These are phyloP conservation scores for Colletotrichum shisoi DNA, from an alignment of 2,329 filamentous ascomycete genomes.

Conservation along the genomic window DNA sequence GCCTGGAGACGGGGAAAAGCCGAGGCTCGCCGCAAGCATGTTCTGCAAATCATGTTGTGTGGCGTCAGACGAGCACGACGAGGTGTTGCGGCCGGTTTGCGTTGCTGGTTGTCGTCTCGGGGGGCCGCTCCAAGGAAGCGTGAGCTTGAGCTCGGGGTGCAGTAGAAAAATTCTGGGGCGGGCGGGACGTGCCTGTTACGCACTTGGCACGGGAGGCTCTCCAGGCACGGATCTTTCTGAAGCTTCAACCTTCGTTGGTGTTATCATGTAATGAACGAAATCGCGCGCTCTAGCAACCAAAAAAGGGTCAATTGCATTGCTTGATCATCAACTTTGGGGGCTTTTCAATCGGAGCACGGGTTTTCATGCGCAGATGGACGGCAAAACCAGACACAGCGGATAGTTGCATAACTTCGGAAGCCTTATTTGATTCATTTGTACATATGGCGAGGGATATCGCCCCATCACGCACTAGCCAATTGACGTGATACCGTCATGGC, in stretches of 20 bases:
- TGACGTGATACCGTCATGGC: slow-evolving; percentile 26
- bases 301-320: not conserved
- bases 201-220: slow-evolving; percentile 22
- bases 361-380: not conserved
- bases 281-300: not conserved
- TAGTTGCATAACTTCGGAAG: slow-evolving; percentile 35
- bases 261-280: too few species aligned
- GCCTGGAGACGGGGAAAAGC: slow-evolving; percentile 45
- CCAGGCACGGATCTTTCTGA: not conserved
- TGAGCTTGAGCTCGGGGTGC: slow-evolving; percentile 29
- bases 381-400: not conserved
- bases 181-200: slow-evolving; percentile 36
- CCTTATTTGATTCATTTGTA: slow-evolving; percentile 39
- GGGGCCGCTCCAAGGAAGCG: slow-evolving; percentile 16
- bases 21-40: slow-evolving; percentile 60
- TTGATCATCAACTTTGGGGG: too few species aligned
- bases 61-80: not conserved
- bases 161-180: slow-evolving; percentile 41
- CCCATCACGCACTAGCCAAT: slow-evolving; percentile 34
- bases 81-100: slow-evolving; percentile 2
- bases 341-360: not conserved
- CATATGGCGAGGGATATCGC: slow-evolving; percentile 35
- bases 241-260: slow-evolving; percentile 8
- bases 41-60: slow-evolving; percentile 52
- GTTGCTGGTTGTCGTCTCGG: slow-evolving; percentile 11